phyloP scores from a whole-genome alignment of 164 flowering plant species.

The Litsea cubeba region DNA sequence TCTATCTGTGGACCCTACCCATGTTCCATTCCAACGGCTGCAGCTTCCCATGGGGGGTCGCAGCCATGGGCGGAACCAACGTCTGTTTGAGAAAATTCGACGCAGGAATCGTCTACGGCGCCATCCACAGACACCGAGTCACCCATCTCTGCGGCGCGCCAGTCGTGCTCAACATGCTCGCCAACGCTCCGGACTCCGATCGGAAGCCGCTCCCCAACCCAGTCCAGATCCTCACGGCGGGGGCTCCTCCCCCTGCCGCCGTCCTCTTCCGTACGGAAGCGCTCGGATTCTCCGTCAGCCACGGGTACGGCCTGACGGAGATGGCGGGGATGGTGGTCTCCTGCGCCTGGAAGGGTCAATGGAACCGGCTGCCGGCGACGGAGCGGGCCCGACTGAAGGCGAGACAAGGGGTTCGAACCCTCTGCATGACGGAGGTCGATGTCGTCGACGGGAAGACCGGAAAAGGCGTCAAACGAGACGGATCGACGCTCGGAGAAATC shows the following conservation, averaged over 20 bases:
- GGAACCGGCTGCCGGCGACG: conserved; percentile 36
- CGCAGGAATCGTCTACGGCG: conserved; percentile 17
- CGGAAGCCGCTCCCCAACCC: conserved; percentile 16
- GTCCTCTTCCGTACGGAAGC: conserved; percentile 34
- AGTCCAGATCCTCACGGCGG: conserved; percentile 43
- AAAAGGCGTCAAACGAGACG: conserved; percentile 29
- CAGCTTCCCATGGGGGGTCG: conserved; percentile 50
- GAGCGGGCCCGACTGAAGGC: conserved; percentile 43
- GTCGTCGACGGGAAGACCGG: conserved; percentile 32
- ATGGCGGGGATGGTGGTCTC: conserved; percentile 34
- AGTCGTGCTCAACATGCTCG: conserved; percentile 52
- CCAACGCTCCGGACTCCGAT: conserved; percentile 18
- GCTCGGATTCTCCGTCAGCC: conserved; percentile 41
- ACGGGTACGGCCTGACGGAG: conserved; percentile 56
- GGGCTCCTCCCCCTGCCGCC: conserved; percentile 50
- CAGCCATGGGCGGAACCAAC: conserved; percentile 53
- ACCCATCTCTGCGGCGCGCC: conserved; percentile 61
- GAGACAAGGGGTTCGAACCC: conserved; percentile 39
- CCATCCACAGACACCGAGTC: conserved; percentile 26
- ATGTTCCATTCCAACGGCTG: conserved; percentile 66
- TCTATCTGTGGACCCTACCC: conserved; percentile 52
- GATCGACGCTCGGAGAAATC: conserved; percentile 37
- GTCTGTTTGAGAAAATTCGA: conserved; percentile 46
- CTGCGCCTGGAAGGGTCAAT: conserved; percentile 47
- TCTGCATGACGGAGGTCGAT: conserved; percentile 27